Base-by-base conservation (phyloP, 176 grass and related monocot genomes). In the Typha latifolia region DNA sequence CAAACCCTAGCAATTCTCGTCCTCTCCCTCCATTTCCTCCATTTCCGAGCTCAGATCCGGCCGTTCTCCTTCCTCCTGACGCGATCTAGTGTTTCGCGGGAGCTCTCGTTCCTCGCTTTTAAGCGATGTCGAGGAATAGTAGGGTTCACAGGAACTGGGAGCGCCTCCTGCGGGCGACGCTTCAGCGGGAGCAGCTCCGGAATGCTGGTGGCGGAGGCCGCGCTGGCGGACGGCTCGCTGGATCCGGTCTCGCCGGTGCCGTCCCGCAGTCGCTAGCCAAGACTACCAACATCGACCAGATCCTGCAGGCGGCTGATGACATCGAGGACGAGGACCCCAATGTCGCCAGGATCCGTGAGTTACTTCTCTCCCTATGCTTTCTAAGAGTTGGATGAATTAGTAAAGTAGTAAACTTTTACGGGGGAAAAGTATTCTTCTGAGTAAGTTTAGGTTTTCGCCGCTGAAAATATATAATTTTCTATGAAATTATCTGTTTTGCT, bases 251-350 rank as follows among this genome's bases (percentile, higher is more conserved):
- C 65, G 92, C 85, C 37, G 82, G 65, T 52, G 76, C 65, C 69
- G 64, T 91, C 16, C 93, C 88, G 3, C 43, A 83, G 15, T 91
- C 88, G 23, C 81, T 97, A 12, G 85, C 80, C 3, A 66, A 70
- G 64, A 81, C 72, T 66, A 81, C 87, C 70, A 88, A 89, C 79
- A 89, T 97, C 74, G 85, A 97, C 57, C 82, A 82, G 66, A 97
- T 92, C 72, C 74, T 97, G 74, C 93, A 92, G 73, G 89, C 81
- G 12, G 94, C 83, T 0, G 79, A 92, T 55, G 85, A 92, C 72
- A 85, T 97, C 85, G 89, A 79, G 85, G 77, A 78, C 10, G 94
- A 92, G 6, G 83, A 92, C 66, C 85, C 89, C 56, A 92, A 89
- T 75, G 73, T 97, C 74, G 89, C 89, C 0, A 80, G 85, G 71